Evolutionary conservation across 805 yeast species (phyloP).

Genomic region (Nakazawaea sp.): DNA sequence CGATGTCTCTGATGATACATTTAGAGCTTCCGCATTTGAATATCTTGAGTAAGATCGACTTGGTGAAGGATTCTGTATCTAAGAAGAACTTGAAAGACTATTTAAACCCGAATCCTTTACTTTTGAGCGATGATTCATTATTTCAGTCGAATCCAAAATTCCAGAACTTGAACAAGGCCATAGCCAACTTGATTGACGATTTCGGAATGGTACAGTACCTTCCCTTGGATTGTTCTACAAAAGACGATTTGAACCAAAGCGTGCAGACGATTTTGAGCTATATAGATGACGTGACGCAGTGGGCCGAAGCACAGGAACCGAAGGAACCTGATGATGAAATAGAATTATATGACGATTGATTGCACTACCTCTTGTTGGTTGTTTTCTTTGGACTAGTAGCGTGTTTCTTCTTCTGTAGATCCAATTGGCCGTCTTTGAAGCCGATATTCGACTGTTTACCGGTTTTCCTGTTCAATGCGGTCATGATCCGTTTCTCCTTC

Average conservation of each 20-base stretch:
- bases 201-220: conserved; percentile 98
- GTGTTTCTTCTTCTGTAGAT: conserved; percentile 1
- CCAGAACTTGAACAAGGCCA: conserved; percentile 65
- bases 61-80: conserved; percentile 72
- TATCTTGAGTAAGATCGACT: conserved; percentile 78
- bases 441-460: background rate
- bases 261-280: conserved; percentile 81
- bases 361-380: no score
- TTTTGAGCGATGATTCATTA: conserved; percentile 47
- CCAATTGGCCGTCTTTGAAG: background rate
- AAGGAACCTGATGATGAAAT: conserved; percentile 85
- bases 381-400: background rate
- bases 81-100: conserved; percentile 75
- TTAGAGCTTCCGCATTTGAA: conserved; percentile 94
- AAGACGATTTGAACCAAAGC: conserved; percentile 62
- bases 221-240: conserved; percentile 66
- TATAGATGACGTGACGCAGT: conserved; percentile 95
- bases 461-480: background rate
- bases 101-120: conserved; percentile 85
- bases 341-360: conserved; percentile 49
- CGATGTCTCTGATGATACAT: conserved; percentile 97
- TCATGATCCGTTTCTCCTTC: conserved; percentile 16
- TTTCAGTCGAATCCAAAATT: conserved; percentile 45
- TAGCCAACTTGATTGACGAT: conserved; percentile 90
- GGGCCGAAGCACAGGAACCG: conserved; percentile 96